Conservation (phyloP, 106 monocot species). For the Amphibolis antarctica region DNA sequence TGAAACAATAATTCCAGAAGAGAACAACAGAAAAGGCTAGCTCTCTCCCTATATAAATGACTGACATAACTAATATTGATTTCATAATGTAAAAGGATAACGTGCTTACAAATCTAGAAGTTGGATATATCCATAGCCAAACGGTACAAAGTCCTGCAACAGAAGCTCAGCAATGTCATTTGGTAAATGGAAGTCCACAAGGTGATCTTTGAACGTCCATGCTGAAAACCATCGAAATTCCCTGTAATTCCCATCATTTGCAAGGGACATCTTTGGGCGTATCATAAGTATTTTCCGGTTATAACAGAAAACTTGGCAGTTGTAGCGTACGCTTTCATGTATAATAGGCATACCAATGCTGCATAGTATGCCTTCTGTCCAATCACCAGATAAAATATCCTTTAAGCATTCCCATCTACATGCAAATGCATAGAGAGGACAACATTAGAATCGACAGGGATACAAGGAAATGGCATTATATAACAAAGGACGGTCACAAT, state of each 20-base stretch:
- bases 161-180: conserved; percentile 43
- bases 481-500: too few species aligned
- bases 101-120: conserved; percentile 69
- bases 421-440: neutral
- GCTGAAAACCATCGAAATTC: conserved; percentile 96
- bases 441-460: neutral
- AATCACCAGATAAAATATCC: conserved; percentile 64
- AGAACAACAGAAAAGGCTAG: neutral
- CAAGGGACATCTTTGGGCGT: conserved; percentile 91
- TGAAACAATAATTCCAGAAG: too few species aligned
- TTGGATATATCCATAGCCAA: conserved; percentile 90
- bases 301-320: conserved; percentile 95
- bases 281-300: conserved; percentile 88
- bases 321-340: conserved; percentile 85
- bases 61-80: neutral
- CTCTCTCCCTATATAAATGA: neutral
- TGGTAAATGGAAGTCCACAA: conserved; percentile 80
- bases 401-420: conserved; percentile 96
- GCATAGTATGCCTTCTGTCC: conserved; percentile 76
- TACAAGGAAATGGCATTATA: too few species aligned
- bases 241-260: conserved; percentile 98
- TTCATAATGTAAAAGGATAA: neutral
- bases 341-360: conserved; percentile 95
- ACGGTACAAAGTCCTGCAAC: conserved; percentile 63
- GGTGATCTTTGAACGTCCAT: conserved; percentile 70